Conservation (phyloP, 495 filamentous ascomycete genomes). For the Aspergillus nidulans region DNA sequence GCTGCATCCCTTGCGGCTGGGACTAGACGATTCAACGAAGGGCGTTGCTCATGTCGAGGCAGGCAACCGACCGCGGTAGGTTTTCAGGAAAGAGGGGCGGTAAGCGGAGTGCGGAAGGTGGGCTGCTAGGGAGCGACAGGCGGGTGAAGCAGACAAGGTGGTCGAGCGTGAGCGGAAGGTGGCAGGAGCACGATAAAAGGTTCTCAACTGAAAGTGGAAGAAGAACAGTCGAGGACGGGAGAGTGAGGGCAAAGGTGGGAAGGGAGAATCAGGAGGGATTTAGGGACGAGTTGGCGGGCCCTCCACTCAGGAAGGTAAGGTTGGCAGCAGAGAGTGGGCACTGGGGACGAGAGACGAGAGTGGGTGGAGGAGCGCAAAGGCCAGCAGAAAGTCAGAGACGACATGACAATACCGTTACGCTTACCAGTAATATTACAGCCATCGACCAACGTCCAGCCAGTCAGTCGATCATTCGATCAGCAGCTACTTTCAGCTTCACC, state of each 20-base stretch:
- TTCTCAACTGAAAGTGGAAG: background rate
- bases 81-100: conserved; percentile 2
- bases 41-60: conserved; percentile 22
- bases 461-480: too few species aligned
- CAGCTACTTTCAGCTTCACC: too few species aligned
- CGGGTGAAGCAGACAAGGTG: background rate
- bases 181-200: background rate
- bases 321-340: background rate
- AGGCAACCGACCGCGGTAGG: conserved; percentile 11
- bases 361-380: background rate
- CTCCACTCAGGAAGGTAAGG: background rate
- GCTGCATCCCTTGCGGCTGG: conserved; percentile 18
- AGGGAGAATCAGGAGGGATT: conserved; percentile 13
- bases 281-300: conserved; percentile 1
- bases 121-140: background rate
- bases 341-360: background rate
- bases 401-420: conserved; percentile 3
- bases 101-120: conserved; percentile 4
- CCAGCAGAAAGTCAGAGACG: background rate
- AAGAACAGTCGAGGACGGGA: background rate
- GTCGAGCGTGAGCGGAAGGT: background rate
- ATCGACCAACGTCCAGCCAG: background rate
- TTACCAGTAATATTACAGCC: conserved; percentile 1
- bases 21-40: conserved; percentile 20
- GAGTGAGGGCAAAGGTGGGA: background rate